Conservation (phyloP, 371 early-diverging fungal species). For the Lichtheimia corymbifera region DNA sequence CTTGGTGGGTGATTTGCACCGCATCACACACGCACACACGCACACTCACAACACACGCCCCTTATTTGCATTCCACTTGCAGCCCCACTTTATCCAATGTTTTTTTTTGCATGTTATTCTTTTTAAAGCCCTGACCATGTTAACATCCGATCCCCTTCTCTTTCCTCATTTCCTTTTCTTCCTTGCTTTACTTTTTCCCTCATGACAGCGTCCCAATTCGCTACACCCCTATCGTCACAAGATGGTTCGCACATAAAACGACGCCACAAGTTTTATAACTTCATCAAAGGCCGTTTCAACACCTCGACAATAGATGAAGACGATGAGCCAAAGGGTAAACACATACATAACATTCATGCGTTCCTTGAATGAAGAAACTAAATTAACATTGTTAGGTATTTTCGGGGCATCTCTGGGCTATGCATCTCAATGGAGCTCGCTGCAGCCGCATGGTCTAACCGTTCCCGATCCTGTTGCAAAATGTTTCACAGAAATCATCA, state of each 20-base stretch:
- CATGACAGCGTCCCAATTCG: neutral
- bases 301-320: neutral
- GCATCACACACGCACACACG: too few relatives aligned
- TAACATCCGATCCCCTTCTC: too few relatives aligned
- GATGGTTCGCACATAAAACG: neutral
- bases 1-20: too few relatives aligned
- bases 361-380: neutral
- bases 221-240: neutral
- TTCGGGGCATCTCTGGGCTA: constrained; percentile 24
- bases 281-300: constrained; percentile 3
- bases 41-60: too few relatives aligned
- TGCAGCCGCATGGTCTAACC: constrained; percentile 15
- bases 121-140: too few relatives aligned
- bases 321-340: neutral
- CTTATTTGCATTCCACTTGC: too few relatives aligned
- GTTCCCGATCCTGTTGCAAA: constrained; percentile 26
- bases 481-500: constrained; percentile 27
- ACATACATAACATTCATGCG: neutral
- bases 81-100: too few relatives aligned
- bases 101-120: too few relatives aligned
- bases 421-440: constrained; percentile 19
- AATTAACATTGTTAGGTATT: constrained; percentile 8
- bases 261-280: neutral
- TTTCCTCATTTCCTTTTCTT: neutral
- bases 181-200: neutral